Evolutionary conservation across 352 stramenopile species (phyloP), one percentile per base, ranked within the genome.

Genomic region (Blastocystis sp.): DNA sequence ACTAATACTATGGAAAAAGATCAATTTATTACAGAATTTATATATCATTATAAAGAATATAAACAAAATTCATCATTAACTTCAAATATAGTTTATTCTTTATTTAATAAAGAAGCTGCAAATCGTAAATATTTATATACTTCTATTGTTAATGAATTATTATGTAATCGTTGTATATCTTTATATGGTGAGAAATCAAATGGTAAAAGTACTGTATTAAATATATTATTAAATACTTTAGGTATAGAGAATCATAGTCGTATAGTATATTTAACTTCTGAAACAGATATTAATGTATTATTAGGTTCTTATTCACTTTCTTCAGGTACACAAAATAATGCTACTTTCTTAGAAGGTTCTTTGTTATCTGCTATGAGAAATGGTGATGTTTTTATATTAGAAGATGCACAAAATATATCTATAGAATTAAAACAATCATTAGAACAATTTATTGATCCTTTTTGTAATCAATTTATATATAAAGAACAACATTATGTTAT

Each of bases 371-470:
- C 30, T 11, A 25, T 56, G 9, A 18, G 35, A 19, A 58, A 58
- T 9, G 48, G 48, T 5, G 19, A 58, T 5, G 7, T 58, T 16
- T 16, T 58, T 16, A 31, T 58, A 0, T 58, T 58, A 35, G 48
- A 58, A 5, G 48, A 58, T 24, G 48, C 48, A 1, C 34, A 58
- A 23, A 58, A 58, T 23, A 56, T 58, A 16, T 34, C 48, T 0
- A 27, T 6, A n/a, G 48, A 58, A 19, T n/a, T 58, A 39, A 7
- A 49, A 2, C 34, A 58, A 31, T 13, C 16, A 2, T 16, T 58
- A 39, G 32, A 58, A n/a, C 1, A 21, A 1, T 23, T 58, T n/a
- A 34, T 58, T 4, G 48, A 58, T 55, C 32, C 48, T n/a, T 58
- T 58, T 16, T 19, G 21, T 16, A 24, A 13, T 0, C n/a, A 56